Conservation (phyloP, 345 rosid genomes). For the Citrus unshiu region DNA sequence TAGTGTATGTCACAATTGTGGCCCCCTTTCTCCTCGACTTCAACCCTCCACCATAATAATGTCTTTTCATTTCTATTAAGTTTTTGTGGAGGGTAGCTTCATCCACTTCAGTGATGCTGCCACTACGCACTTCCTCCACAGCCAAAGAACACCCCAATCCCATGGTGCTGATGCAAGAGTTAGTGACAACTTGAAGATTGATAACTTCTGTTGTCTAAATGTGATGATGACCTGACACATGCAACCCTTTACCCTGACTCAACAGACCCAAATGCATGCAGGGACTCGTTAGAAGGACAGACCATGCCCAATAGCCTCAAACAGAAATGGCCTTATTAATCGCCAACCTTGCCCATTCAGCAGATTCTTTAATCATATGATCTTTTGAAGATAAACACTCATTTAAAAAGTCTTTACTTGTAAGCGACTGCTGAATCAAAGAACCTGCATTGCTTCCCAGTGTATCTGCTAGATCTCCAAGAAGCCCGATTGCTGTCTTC, state of each 20-base stretch:
- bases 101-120: conserved; percentile 11
- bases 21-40: conserved; percentile 6
- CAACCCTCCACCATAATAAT: conserved; percentile 15
- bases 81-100: neutral
- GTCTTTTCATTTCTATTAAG: neutral
- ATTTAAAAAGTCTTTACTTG: conserved; percentile 67
- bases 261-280: conserved; percentile 52
- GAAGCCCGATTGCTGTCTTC: conserved; percentile 76
- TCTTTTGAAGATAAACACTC: conserved; percentile 75
- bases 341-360: conserved; percentile 77
- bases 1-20: neutral
- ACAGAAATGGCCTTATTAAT: conserved; percentile 69
- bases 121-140: conserved; percentile 14
- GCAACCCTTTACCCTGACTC: conserved; percentile 42
- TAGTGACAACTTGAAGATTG: conserved; percentile 35
- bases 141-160: conserved; percentile 28
- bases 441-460: conserved; percentile 71
- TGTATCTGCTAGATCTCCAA: conserved; percentile 80
- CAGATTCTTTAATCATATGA: conserved; percentile 55
- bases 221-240: conserved; percentile 41
- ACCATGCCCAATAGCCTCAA: conserved; percentile 38
- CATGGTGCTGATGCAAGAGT: conserved; percentile 53
- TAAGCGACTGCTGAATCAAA: conserved; percentile 66
- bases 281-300: conserved; percentile 29
- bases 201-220: conserved; percentile 34